Evolutionary conservation across 2,329 filamentous ascomycete genomes (phyloP), one percentile per base, ranked within the genome.

Genomic region (Podosphaera fusca): DNA sequence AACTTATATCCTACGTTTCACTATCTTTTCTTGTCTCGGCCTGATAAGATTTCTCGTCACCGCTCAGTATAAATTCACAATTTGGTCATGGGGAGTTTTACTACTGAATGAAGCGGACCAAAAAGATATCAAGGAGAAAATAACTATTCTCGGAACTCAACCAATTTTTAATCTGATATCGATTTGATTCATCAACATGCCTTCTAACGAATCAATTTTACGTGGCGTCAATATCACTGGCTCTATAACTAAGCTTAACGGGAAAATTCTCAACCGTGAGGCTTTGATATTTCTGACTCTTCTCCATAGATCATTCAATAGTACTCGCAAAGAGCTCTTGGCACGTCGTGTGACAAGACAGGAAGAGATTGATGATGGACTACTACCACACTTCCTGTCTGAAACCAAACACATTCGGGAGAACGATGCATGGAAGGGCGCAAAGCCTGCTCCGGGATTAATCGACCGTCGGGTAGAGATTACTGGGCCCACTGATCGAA

Each of bases 331-430:
- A 76, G 75, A 78, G 54, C 81, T 98, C 49, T 80, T 98, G 57
- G 84, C 95, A 73, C 82, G 88, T 67, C 87, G 92, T 66, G 79
- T 84, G 65, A 74, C 83, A 63, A 85, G 90, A 67, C 92, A 96
- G 74, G 84, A 85, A 64, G 89, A 95, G 78, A 81, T 96, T 61
- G 90, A 96, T 75, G 84, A 84, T 69, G 92, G 92, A 63, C 72
- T 80, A 57, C 77, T 95, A 50, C 88, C 88, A 60, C 89, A 96
- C 72, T 96, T 98, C 75, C 79, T 96, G 56, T 87, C 89, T 59
- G 87, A 96, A 78, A 96, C 92, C 59, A 89, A 81, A 74, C 84
- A 92, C 74, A 89, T 98, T 70, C 87, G 92, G 65, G 89, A 96
- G 65, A 86, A 95, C 71, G 80, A 85, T 69, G 82, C 88, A 65